A percentile compares a stretch with the other conserved stretches of the same genome.
phyloP scores from a whole-genome alignment of 306 rosid species.

The Pterocarpus macrocarpus region DNA sequence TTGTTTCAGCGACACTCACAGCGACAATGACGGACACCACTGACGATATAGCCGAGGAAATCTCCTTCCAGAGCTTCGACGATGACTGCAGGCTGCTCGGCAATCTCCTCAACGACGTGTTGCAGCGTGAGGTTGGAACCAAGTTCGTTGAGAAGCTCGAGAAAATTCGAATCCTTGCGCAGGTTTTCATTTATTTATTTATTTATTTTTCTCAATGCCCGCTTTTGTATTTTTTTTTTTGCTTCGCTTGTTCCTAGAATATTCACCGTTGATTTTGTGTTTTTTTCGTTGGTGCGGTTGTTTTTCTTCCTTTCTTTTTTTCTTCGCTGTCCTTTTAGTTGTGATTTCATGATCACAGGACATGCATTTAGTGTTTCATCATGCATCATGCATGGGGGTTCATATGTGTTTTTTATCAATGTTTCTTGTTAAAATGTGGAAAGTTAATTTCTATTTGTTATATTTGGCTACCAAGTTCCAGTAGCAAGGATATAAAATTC shows the following conservation, averaged over 20 bases:
- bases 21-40: slow-evolving; percentile 83
- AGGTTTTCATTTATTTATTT: slow-evolving; percentile 47
- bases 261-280: background rate
- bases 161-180: slow-evolving; percentile 74
- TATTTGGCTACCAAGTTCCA: slow-evolving; percentile 31
- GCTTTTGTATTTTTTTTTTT: background rate
- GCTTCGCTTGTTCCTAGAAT: background rate
- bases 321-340: background rate
- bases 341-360: slow-evolving; percentile 4
- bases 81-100: slow-evolving; percentile 86
- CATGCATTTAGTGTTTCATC: slow-evolving; percentile 36
- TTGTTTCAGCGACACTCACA: background rate
- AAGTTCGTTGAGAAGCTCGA: slow-evolving; percentile 70
- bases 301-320: too few species aligned
- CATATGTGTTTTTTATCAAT: too few species aligned
- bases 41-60: slow-evolving; percentile 90
- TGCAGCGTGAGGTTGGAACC: slow-evolving; percentile 77
- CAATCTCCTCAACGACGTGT: slow-evolving; percentile 72
- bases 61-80: slow-evolving; percentile 83
- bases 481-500: background rate
- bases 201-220: background rate
- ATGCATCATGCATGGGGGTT: slow-evolving; percentile 33
- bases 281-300: slow-evolving; percentile 2
- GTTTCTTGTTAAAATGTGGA: background rate
- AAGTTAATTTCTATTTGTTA: background rate